phyloP scores from a whole-genome alignment of 306 rosid genomes.

The Quercus ilex region DNA sequence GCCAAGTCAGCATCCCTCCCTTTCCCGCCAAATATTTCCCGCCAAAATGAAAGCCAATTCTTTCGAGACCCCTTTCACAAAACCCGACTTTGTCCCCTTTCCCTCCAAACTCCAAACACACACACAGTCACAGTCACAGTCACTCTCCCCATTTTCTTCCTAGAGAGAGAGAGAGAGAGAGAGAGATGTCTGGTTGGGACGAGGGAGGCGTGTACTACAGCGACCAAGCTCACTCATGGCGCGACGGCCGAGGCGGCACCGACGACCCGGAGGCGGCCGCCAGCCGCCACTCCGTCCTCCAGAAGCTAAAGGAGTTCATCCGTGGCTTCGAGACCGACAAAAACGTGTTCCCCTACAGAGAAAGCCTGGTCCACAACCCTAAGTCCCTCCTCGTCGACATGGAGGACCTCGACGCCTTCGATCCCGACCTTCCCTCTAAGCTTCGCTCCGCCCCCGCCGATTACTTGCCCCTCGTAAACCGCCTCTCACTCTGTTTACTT shows the following conservation, averaged over 20 bases:
- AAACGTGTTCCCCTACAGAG: constrained; percentile 77
- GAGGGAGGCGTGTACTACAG: constrained; percentile 95
- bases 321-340: constrained; percentile 70
- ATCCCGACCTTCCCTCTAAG: constrained; percentile 68
- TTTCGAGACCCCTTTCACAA: not conserved
- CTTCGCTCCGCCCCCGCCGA: constrained; percentile 85
- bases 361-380: constrained; percentile 69
- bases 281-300: constrained; percentile 67
- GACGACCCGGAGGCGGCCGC: constrained; percentile 36
- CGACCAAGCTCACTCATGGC: constrained; percentile 91
- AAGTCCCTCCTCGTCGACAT: constrained; percentile 60
- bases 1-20: not conserved
- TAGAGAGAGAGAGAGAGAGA: constrained; percentile 6
- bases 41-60: constrained; percentile 26
- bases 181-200: constrained; percentile 95
- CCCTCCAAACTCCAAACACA: constrained; percentile 12
- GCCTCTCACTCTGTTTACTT: not conserved
- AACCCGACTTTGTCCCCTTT: not conserved
- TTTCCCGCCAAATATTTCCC: constrained; percentile 54
- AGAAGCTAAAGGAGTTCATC: constrained; percentile 89
- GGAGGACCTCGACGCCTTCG: constrained; percentile 79
- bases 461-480: constrained; percentile 62
- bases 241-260: constrained; percentile 42
- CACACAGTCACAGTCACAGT: not conserved
- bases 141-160: not conserved